Conservation (phyloP, 805 yeast genomes). For the Wickerhamiella occidentalis region DNA sequence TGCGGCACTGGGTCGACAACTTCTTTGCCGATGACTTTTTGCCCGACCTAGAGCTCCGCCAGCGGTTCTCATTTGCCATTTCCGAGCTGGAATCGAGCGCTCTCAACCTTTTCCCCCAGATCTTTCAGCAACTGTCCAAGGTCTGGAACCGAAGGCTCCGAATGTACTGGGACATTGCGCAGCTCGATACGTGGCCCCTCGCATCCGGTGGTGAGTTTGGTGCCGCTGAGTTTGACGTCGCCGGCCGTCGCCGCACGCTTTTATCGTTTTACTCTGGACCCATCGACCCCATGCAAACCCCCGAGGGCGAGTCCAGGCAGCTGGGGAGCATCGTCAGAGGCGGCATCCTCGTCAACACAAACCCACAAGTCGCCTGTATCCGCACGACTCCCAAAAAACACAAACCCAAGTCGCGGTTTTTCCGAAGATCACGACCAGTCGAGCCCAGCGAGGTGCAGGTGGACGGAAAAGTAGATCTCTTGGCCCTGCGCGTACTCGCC, state of each 20-base stretch:
- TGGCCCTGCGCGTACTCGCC: conserved; percentile 25
- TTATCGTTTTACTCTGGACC: conserved; percentile 17
- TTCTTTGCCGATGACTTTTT: conserved; percentile 80
- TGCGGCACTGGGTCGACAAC: conserved; percentile 83
- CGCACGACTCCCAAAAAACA: conserved; percentile 15
- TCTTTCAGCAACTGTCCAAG: conserved; percentile 37
- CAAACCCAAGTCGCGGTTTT: conserved; percentile 3
- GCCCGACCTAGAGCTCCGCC: conserved; percentile 37
- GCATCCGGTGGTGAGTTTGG: conserved; percentile 29
- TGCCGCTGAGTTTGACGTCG: conserved; percentile 1
- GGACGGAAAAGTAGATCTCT: conserved; percentile 24
- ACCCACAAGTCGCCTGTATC: conserved; percentile 19
- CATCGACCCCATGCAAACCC: conserved; percentile 2
- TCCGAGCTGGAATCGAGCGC: conserved; percentile 26
- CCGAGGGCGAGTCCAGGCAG: conserved; percentile 6
- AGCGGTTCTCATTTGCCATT: conserved; percentile 29
- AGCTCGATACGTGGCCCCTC: conserved; percentile 19
- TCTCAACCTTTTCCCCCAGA: conserved; percentile 21
- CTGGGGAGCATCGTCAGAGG: conserved; percentile 23
- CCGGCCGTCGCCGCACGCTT: conserved; percentile 17
- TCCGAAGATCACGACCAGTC: not conserved
- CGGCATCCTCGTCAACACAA: conserved; percentile 20
- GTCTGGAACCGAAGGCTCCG: conserved; percentile 36
- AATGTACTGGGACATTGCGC: conserved; percentile 27
- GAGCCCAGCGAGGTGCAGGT: conserved; percentile 18